These are phyloP conservation scores for Schoenoplectus triqueter DNA, from an alignment of 202 grass and related monocot genomes.

Conservation along the genomic window DNA sequence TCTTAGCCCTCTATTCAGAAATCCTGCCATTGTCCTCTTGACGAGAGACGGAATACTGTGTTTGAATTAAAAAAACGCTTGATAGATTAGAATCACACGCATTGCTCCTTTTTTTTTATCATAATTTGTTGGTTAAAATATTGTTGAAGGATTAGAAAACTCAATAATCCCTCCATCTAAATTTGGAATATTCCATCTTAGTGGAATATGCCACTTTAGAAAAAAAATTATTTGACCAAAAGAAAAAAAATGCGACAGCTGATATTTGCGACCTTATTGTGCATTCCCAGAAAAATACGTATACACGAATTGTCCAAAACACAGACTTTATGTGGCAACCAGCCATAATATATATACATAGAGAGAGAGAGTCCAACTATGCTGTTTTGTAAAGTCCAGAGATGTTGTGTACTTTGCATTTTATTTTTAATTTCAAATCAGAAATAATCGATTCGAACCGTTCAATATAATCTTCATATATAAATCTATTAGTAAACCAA, in stretches of 20 bases:
- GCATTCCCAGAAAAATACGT: not conserved
- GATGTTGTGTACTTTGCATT: too few species aligned
- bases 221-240: not conserved
- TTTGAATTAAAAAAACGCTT: not conserved
- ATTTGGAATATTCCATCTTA: slow-evolving; percentile 25
- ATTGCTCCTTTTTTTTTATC: not conserved
- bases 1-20: too few species aligned
- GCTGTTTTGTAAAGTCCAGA: too few species aligned
- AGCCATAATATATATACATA: not conserved
- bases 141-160: not conserved
- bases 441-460: too few species aligned
- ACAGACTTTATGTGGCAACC: not conserved
- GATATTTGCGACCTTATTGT: not conserved
- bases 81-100: not conserved
- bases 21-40: too few species aligned
- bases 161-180: not conserved
- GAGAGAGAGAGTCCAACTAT: too few species aligned
- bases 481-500: too few species aligned
- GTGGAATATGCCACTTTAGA: not conserved
- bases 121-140: not conserved
- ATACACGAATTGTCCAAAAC: not conserved
- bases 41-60: not conserved
- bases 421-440: too few species aligned
- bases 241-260: not conserved
- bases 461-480: too few species aligned